These are phyloP conservation scores for Leptographium radiaticola DNA, from an alignment of 2,329 filamentous ascomycete genomes.

Conservation along the genomic window DNA sequence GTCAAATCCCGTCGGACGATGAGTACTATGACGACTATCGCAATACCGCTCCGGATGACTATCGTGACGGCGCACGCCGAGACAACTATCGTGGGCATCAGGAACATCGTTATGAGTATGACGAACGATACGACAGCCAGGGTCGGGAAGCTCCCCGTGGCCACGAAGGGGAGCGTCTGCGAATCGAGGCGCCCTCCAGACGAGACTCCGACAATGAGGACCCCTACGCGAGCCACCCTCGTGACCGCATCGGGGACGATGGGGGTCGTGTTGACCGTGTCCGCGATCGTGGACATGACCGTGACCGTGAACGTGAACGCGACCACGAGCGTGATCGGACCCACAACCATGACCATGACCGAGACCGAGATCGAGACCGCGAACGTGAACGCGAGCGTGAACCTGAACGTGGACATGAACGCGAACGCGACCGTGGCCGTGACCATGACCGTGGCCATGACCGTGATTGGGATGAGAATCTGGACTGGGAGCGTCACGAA, in stretches of 20 bases:
- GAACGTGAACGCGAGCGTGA: conserved; percentile 5
- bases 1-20: not conserved
- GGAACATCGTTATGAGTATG: not conserved
- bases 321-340: conserved; percentile 6
- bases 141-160: conserved; percentile 3
- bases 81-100: not conserved
- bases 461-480: conserved; percentile 4
- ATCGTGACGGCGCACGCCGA: not conserved
- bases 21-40: conserved; percentile 4
- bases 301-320: conserved; percentile 2
- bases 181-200: conserved; percentile 4
- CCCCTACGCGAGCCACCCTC: conserved; percentile 6
- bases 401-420: not conserved
- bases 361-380: conserved; percentile 6
- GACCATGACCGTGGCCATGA: conserved; percentile 1
- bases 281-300: conserved; percentile 1
- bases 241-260: conserved; percentile 6
- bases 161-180: conserved; percentile 3
- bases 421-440: conserved; percentile 5
- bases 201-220: conserved; percentile 9
- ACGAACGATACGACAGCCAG: not conserved
- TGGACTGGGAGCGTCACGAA: not conserved
- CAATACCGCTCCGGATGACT: conserved; percentile 1
- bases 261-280: conserved; percentile 1
- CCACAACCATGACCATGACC: not conserved